These are phyloP conservation scores for Thraustochytrium striatum DNA, from an alignment of 352 stramenopile species.

Conservation along the genomic window DNA sequence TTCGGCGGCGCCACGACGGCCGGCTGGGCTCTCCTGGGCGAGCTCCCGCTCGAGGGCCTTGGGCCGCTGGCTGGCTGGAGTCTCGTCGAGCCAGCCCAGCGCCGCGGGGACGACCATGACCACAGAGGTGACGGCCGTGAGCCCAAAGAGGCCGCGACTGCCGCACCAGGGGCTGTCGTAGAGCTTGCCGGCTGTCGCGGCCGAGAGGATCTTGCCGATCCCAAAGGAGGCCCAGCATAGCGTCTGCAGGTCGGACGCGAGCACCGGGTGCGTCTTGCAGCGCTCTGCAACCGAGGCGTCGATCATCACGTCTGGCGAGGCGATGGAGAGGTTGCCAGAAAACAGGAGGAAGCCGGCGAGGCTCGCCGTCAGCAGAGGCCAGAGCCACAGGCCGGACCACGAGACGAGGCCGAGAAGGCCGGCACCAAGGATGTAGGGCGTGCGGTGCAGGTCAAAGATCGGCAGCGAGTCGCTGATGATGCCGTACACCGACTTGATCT, in stretches of 20 bases:
- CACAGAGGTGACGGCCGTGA: constrained; percentile 64
- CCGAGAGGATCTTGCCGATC: constrained; percentile 69
- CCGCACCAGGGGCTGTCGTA: constrained; percentile 65
- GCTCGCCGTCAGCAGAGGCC: neutral
- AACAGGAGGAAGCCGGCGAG: constrained; percentile 58
- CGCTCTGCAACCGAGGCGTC: constrained; percentile 75
- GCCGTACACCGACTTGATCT: constrained; percentile 77
- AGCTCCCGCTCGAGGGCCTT: neutral
- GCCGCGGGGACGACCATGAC: constrained; percentile 67
- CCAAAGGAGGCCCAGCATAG: constrained; percentile 76
- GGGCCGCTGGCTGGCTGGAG: too few species aligned
- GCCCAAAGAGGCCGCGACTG: constrained; percentile 70
- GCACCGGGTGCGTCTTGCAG: constrained; percentile 55
- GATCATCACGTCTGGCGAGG: constrained; percentile 79
- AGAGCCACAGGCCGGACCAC: constrained; percentile 54
- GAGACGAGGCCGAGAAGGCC: constrained; percentile 61
- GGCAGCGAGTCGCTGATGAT: constrained; percentile 76
- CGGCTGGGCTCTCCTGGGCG: neutral
- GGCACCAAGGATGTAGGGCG: constrained; percentile 77
- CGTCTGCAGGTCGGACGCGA: constrained; percentile 74
- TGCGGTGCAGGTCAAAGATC: constrained; percentile 71
- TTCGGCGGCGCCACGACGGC: too few species aligned
- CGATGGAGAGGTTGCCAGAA: constrained; percentile 66
- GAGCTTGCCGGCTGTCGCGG: constrained; percentile 63
- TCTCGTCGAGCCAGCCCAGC: constrained; percentile 64